phyloP scores from a whole-genome alignment of 768 basidiomycete genomes.

The Termitomyces sp. region DNA sequence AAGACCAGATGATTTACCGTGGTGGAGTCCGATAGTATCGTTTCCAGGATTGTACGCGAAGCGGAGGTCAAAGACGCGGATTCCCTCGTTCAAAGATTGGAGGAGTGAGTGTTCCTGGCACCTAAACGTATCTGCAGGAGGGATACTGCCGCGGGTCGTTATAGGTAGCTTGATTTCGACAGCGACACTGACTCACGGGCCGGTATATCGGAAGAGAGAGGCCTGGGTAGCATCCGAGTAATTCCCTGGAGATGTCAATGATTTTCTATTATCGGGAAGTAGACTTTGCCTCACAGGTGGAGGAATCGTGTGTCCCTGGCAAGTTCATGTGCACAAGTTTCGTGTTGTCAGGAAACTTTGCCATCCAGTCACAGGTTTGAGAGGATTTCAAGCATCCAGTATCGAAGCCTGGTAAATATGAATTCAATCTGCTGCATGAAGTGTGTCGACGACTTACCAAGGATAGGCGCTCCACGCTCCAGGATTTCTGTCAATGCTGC shows the following conservation, averaged over 20 bases:
- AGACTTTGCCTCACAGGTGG: conserved; percentile 29
- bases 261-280: neutral
- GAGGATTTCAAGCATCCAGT: conserved; percentile 24
- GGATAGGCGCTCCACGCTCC: conserved; percentile 24
- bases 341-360: conserved; percentile 33
- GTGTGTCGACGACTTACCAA: conserved; percentile 14
- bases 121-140: conserved; percentile 26
- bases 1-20: conserved; percentile 24
- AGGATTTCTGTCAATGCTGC: conserved; percentile 24
- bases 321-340: conserved; percentile 42
- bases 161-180: neutral
- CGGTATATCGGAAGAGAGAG: conserved; percentile 36
- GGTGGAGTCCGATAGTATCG: conserved; percentile 43
- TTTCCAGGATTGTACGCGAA: conserved; percentile 45
- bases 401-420: conserved; percentile 24
- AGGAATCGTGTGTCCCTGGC: conserved; percentile 47
- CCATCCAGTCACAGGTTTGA: conserved; percentile 42
- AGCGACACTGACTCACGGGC: conserved; percentile 25
- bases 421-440: neutral
- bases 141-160: conserved; percentile 19
- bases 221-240: conserved; percentile 36
- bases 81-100: conserved; percentile 40
- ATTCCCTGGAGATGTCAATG: conserved; percentile 27
- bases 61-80: conserved; percentile 45
- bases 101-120: conserved; percentile 43